A percentile compares a stretch with the other conserved stretches of the same genome.
phyloP scores from a whole-genome alignment of 73 alveolate genomes.

The Stentor roeselii region DNA sequence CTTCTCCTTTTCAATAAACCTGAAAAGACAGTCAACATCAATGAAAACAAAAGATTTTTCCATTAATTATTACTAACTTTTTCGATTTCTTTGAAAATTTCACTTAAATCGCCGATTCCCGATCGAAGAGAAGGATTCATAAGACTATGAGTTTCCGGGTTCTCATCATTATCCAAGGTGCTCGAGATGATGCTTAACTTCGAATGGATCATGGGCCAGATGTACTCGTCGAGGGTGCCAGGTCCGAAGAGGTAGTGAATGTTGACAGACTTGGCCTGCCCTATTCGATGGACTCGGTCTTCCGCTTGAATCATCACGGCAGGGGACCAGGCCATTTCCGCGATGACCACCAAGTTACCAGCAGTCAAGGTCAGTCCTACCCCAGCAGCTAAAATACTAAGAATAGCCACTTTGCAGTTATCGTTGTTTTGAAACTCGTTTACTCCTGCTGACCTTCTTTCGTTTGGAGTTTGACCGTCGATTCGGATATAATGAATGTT shows the following conservation, averaged over 20 bases:
- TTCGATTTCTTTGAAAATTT: background rate
- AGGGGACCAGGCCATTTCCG: slow-evolving; percentile 95
- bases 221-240: slow-evolving; percentile 75
- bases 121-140: background rate
- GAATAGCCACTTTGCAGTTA: slow-evolving; percentile 64
- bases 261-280: slow-evolving; percentile 78
- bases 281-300: slow-evolving; percentile 95
- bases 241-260: slow-evolving; percentile 83
- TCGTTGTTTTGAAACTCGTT: slow-evolving; percentile 64
- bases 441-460: slow-evolving; percentile 62
- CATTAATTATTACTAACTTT: no score
- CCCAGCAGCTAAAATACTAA: slow-evolving; percentile 79
- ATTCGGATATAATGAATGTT: slow-evolving; percentile 56
- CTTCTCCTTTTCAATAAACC: slow-evolving; percentile 10
- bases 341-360: slow-evolving; percentile 87
- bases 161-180: slow-evolving; percentile 57
- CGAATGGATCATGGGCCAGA: slow-evolving; percentile 52
- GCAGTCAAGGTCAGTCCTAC: slow-evolving; percentile 92
- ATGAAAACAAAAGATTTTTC: no score
- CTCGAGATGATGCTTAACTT: slow-evolving; percentile 49
- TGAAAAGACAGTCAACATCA: no score
- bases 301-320: slow-evolving; percentile 93
- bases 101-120: slow-evolving; percentile 16
- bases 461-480: slow-evolving; percentile 64
- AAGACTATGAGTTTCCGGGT: slow-evolving; percentile 22